Conservation (phyloP, 2,329 filamentous ascomycete species). For the Pseudovirgaria hyperparasitica region DNA sequence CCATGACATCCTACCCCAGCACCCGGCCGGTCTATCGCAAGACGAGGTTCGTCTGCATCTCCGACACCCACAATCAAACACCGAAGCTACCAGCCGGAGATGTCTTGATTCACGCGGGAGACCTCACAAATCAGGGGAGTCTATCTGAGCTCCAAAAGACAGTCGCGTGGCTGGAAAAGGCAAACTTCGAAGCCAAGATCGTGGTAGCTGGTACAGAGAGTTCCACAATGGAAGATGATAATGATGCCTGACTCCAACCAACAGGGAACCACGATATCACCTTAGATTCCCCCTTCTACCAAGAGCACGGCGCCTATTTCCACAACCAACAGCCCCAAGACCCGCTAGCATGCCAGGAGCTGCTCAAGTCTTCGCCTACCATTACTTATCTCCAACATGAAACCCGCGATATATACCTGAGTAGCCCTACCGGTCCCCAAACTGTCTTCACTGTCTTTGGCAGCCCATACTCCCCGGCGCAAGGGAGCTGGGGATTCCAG, state of each 20-base stretch:
- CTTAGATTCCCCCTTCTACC: slow-evolving; percentile 51
- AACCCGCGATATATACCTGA: slow-evolving; percentile 41
- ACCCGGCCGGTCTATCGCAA: slow-evolving; percentile 13
- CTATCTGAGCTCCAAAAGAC: slow-evolving; percentile 44
- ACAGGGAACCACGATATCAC: slow-evolving; percentile 65
- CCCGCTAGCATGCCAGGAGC: slow-evolving; percentile 37
- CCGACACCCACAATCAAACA: slow-evolving; percentile 60
- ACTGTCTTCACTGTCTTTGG: slow-evolving; percentile 58
- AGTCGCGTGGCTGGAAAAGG: slow-evolving; percentile 53
- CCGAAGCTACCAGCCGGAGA: slow-evolving; percentile 57
- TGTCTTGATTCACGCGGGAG: slow-evolving; percentile 63
- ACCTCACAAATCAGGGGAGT: slow-evolving; percentile 62
- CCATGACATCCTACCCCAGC: slow-evolving; percentile 2
- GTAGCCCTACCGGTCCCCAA: slow-evolving; percentile 38
- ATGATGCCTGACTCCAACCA: slow-evolving; percentile 1
- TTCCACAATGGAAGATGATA: slow-evolving; percentile 3
- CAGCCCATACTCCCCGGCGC: slow-evolving; percentile 50
- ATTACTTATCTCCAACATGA: slow-evolving; percentile 55
- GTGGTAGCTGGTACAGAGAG: slow-evolving; percentile 55
- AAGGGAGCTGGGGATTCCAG: slow-evolving; percentile 53
- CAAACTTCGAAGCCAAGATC: slow-evolving; percentile 57
- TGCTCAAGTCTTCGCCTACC: slow-evolving; percentile 37
- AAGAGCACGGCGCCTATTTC: slow-evolving; percentile 38
- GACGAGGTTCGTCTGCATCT: slow-evolving; percentile 61
- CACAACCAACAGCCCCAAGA: slow-evolving; percentile 46